Base-by-base conservation (phyloP, 495 filamentous ascomycete genomes). In the Aspergillus carlsbadensis region DNA sequence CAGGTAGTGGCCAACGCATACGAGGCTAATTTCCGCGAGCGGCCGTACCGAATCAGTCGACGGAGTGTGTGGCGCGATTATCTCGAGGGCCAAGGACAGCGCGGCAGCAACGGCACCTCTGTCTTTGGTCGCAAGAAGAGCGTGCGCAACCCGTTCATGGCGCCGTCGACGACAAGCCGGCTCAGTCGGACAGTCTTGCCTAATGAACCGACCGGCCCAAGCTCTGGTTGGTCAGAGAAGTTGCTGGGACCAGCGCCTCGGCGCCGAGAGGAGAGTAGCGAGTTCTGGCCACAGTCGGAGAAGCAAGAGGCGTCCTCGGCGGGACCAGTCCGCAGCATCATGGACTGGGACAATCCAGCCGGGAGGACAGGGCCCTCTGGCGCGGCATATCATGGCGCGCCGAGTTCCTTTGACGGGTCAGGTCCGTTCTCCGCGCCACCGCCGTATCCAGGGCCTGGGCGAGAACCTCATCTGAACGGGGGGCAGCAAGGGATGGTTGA, bases 1-100 rank as follows among this genome's bases (percentile, higher is more conserved):
- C 51, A 36, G 51, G 51, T 54, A 14, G 51, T 54, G 24, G 51
- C 51, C 11, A 54, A 36, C 29, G 51, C 51, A 14, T 54, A 54
- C 11, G 51, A 54, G 26, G 51, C 51, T 0, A 54, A 54, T 17
- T 54, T 54, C 26, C 51, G 51, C 14, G 51, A 54, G 13, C 11
- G 40, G 4, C 51, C 51, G 15, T 54, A 54, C 15, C 51, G 51
- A 10, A 54, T 54, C 6, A 54, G 39, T 44, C 51, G 39, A 35
- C 20, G 26, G 15, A 54, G 21, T 1, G 18, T 22, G 39, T 45
- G 51, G 51, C n/a, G 39, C 8, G 40, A 24, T 13, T 34, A 50
- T 6, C 47, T 15, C 7, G 47, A 50, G 6, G 26, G 4, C 26
- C 26, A 29, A 3, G 41, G 10, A 21, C 41, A 43, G 41, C 4